phyloP scores from a whole-genome alignment of 805 yeast genomes.

The Saccharomycopsis sp. region DNA sequence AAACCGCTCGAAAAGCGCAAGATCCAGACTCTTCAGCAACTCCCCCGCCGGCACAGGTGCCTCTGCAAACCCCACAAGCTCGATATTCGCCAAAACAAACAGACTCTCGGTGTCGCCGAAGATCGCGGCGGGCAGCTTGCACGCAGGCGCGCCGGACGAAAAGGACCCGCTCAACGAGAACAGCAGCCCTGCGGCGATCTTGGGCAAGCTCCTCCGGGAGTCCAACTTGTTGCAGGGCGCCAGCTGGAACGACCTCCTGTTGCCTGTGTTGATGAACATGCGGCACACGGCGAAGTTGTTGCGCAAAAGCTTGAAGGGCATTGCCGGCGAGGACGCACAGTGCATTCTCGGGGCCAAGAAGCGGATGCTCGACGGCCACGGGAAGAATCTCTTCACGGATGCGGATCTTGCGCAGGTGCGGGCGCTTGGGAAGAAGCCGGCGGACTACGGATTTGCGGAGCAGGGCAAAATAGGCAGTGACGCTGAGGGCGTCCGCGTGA shows the following conservation, averaged over 20 bases:
- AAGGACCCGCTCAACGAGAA: background rate
- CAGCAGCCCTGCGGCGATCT: conserved; percentile 32
- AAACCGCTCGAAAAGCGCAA: conserved; percentile 10
- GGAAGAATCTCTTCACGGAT: conserved; percentile 7
- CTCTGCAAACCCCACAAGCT: background rate
- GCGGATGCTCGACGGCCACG: conserved; percentile 29
- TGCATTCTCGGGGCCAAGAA: conserved; percentile 22
- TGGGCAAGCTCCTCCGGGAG: conserved; percentile 47
- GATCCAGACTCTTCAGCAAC: conserved; percentile 12
- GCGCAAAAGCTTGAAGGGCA: conserved; percentile 10
- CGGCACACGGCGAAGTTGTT: conserved; percentile 7
- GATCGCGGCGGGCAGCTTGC: background rate
- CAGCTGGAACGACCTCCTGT: conserved; percentile 35
- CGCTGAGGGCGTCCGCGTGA: background rate
- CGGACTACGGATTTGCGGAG: conserved; percentile 16
- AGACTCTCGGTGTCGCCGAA: background rate
- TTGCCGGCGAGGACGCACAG: conserved; percentile 11
- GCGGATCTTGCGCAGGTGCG: conserved; percentile 10
- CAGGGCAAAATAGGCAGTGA: background rate
- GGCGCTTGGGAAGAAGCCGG: background rate
- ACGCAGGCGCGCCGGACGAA: background rate
- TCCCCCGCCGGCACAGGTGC: background rate
- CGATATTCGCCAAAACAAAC: background rate
- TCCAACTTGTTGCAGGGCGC: conserved; percentile 54
- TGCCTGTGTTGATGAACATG: conserved; percentile 14